phyloP scores from a whole-genome alignment of 495 filamentous ascomycete species.

The Hyaloscypha bicolor region DNA sequence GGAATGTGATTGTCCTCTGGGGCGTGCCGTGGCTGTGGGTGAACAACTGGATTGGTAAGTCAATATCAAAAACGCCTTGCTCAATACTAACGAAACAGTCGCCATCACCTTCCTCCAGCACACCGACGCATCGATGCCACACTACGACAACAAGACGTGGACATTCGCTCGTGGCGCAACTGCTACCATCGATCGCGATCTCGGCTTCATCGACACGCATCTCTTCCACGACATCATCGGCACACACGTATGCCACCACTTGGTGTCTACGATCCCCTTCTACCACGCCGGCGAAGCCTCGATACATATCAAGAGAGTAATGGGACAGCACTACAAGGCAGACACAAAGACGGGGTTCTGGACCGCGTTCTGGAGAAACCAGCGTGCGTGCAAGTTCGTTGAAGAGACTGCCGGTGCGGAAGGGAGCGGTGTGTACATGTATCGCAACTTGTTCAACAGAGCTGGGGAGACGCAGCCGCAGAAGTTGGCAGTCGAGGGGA shows the following conservation, averaged over 20 bases:
- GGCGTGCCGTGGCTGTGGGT: conserved; percentile 61
- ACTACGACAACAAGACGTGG: conserved; percentile 65
- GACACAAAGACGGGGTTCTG: conserved; percentile 50
- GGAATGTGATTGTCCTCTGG: conserved; percentile 54
- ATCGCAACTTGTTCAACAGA: conserved; percentile 43
- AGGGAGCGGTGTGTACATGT: conserved; percentile 53
- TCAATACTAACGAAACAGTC: conserved; percentile 36
- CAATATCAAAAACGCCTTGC: not conserved
- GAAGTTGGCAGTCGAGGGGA: conserved; percentile 15
- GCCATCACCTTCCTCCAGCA: conserved; percentile 73
- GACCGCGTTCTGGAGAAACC: conserved; percentile 47
- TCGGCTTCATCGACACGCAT: conserved; percentile 69
- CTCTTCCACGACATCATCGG: conserved; percentile 76
- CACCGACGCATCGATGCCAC: conserved; percentile 66
- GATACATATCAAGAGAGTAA: conserved; percentile 64
- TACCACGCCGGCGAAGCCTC: conserved; percentile 73
- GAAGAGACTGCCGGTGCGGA: conserved; percentile 46
- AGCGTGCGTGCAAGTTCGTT: conserved; percentile 57
- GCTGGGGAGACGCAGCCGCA: conserved; percentile 22
- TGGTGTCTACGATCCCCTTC: conserved; percentile 68
- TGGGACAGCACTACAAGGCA: conserved; percentile 64
- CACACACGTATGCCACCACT: conserved; percentile 72
- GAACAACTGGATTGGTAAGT: conserved; percentile 61
- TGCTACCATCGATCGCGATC: conserved; percentile 68
- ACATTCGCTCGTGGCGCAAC: conserved; percentile 69